A percentile compares a stretch with the other conserved stretches of the same genome.
These are phyloP conservation scores for Fusarium buharicum DNA, from an alignment of 2,329 filamentous ascomycete genomes.

Conservation along the genomic window DNA sequence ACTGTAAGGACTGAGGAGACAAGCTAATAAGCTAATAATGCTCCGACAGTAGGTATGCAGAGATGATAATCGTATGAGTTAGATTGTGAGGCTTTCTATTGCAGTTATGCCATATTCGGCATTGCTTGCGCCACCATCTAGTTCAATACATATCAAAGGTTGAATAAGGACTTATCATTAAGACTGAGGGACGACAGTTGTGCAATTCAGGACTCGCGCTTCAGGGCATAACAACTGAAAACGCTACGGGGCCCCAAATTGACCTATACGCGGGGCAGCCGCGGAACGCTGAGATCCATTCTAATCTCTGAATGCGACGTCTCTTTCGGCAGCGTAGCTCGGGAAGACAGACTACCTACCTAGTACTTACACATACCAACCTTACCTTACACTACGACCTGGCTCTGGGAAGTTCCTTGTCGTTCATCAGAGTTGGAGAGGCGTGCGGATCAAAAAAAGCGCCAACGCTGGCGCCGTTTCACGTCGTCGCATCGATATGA, in stretches of 20 bases:
- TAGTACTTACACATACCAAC: no score
- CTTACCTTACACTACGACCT: conserved; percentile 6
- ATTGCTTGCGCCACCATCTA: background rate
- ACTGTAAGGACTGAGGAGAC: conserved; percentile 27
- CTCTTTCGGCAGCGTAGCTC: background rate
- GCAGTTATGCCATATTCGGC: conserved; percentile 3
- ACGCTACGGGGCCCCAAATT: conserved; percentile 15
- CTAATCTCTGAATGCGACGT: conserved; percentile 9
- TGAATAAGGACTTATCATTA: background rate
- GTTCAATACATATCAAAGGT: background rate
- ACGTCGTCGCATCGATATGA: conserved; percentile 27
- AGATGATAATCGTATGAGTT: conserved; percentile 4
- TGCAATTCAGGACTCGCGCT: conserved; percentile 18
- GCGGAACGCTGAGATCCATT: conserved; percentile 5
- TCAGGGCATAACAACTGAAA: conserved; percentile 13
- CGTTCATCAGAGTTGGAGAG: conserved; percentile 21
- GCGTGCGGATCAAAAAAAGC: conserved; percentile 8
- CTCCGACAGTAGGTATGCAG: conserved; percentile 15
- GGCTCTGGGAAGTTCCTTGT: conserved; percentile 19
- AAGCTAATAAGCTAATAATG: conserved; percentile 12
- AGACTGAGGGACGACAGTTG: background rate
- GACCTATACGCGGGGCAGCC: conserved; percentile 9
- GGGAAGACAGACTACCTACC: no score
- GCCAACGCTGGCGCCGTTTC: conserved; percentile 27
- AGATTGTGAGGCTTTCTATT: background rate